phyloP scores from a whole-genome alignment of 73 alveolate genomes.

The Uronychia setigera region DNA sequence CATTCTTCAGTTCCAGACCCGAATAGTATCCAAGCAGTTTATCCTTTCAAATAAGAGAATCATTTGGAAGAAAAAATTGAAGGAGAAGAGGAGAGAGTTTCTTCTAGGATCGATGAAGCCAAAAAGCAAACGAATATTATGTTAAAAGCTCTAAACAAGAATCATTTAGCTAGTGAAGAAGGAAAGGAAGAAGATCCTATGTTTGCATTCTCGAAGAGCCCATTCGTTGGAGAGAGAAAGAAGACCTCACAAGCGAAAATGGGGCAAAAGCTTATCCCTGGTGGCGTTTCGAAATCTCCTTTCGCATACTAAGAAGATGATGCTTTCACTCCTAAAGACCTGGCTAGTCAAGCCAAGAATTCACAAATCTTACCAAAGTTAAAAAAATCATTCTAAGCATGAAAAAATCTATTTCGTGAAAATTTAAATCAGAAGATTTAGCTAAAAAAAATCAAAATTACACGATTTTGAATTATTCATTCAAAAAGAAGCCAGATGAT shows the following conservation, averaged over 20 bases:
- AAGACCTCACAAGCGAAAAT: not conserved
- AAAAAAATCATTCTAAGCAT: too few relatives aligned
- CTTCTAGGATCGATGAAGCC: too few relatives aligned
- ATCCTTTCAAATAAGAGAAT: too few relatives aligned
- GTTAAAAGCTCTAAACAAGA: too few relatives aligned
- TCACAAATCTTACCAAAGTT: too few relatives aligned
- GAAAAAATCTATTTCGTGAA: too few relatives aligned
- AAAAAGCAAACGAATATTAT: not conserved
- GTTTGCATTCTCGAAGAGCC: not conserved
- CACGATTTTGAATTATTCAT: too few relatives aligned
- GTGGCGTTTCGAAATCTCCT: not conserved
- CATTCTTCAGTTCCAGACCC: not conserved
- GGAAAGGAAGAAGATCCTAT: not conserved
- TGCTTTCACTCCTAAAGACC: not conserved
- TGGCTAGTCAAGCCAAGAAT: not conserved
- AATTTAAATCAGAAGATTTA: too few relatives aligned
- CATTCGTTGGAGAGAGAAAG: not conserved
- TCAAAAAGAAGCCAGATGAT: not conserved
- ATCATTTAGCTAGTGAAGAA: too few relatives aligned
- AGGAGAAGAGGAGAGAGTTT: not conserved
- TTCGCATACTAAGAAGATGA: not conserved
- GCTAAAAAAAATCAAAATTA: too few relatives aligned
- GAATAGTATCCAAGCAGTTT: not conserved
- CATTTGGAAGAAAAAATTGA: not conserved
- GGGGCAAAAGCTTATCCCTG: not conserved